Conservation (phyloP, 192 early-diverging fungal species). For the Obelidium mucronatum region DNA sequence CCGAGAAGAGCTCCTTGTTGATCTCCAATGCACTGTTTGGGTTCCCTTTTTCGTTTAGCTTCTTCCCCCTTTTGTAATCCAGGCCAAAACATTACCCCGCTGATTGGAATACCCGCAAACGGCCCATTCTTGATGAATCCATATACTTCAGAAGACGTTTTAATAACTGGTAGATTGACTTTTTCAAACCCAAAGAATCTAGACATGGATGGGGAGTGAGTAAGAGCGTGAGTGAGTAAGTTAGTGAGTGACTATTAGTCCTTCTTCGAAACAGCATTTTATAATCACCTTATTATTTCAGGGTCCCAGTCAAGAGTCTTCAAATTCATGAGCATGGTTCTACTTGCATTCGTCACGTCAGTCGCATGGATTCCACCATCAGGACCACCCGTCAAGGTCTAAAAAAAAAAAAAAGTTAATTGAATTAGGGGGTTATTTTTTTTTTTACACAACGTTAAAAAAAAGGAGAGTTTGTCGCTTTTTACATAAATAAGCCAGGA, state of each 20-base stretch:
- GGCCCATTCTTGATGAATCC: conserved; percentile 64
- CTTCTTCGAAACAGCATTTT: too few species aligned
- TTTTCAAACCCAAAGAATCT: conserved; percentile 79
- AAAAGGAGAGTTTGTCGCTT: not conserved
- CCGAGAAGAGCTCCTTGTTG: conserved; percentile 96
- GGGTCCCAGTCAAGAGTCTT: conserved; percentile 82
- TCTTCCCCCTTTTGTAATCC: not conserved
- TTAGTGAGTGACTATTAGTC: not conserved
- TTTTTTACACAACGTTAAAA: too few species aligned
- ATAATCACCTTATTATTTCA: conserved; percentile 48
- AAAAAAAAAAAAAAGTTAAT: not conserved
- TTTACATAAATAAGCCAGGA: conserved; percentile 91
- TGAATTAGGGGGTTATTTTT: too few species aligned
- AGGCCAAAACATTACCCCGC: conserved; percentile 57
- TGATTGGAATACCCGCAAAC: conserved; percentile 75
- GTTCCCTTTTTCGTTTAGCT: not conserved
- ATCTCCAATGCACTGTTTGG: conserved; percentile 81
- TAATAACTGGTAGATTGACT: conserved; percentile 77
- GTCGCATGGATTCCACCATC: conserved; percentile 80
- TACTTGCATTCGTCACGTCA: conserved; percentile 92
- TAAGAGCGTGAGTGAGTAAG: not conserved
- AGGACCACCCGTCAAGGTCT: conserved; percentile 86
- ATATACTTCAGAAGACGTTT: conserved; percentile 81
- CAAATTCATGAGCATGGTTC: conserved; percentile 96
- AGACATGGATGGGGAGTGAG: conserved; percentile 32